Evolutionary conservation across 2,329 filamentous ascomycete species (phyloP), one percentile per base, ranked within the genome.

Genomic region (Paecilomyces sp.): DNA sequence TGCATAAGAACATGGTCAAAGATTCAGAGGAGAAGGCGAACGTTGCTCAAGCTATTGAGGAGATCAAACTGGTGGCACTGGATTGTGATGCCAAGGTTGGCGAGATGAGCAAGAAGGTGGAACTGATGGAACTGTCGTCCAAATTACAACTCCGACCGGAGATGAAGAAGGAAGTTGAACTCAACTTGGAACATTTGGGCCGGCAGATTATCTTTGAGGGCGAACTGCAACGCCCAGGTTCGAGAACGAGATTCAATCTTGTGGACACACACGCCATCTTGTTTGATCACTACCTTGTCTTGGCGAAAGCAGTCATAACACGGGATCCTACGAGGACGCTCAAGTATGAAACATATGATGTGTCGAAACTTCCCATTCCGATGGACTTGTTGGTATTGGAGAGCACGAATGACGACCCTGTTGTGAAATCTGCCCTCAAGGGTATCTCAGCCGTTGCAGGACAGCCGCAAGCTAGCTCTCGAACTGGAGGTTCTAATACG

Each of bases 341-440:
- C 58, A 94, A 89, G 76, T 91, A 90, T 67, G 86, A 89, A 68
- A 82, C 83, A 64, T 99, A 94, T 67, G 94, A 99, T 73, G 93
- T 99, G 33, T 97, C 92, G 0, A 92, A 95, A 74, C 83, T 96
- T 75, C 91, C 90, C 6, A 97, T 99, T 63, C 94, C 94, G 0
- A 99, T 99, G 93, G 92, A 96, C 67, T 81, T 99, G 2, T 81
- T 99, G 28, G 90, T 96, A 56, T 81, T 99, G 0, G 95, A 99
- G 75, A 96, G 90, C 72, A 88, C 90, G 66, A 91, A 93, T 65
- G 95, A 99, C 65, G 91, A 96, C 64, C 88, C 94, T 0, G 89
- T 97, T 5, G 85, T 92, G 59, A 96, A 94, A 72, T 87, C 84
- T 1, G 82, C 85, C 1, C 82, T 89, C 9, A 92, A 91, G 71